Base-by-base conservation (phyloP, 768 basidiomycete species). In the Trametes cingulata region DNA sequence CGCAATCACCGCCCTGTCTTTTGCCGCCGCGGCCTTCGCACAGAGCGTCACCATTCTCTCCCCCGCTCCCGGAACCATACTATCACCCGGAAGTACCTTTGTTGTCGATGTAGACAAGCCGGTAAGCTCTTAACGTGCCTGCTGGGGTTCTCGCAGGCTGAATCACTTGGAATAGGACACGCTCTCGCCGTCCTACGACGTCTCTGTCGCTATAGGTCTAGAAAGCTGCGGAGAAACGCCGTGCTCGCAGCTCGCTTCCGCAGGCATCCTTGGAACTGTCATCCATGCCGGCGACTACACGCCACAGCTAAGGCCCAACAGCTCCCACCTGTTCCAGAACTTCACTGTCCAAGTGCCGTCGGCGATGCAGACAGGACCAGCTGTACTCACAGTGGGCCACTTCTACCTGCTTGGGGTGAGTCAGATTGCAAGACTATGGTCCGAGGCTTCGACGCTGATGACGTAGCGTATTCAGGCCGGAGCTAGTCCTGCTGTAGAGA, bases 281-380 rank as follows among this genome's bases (percentile, higher is more conserved):
- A 45, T 60, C 27, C 48, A 15, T 20, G n/a, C 25, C 6, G 58
- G 58, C 3, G 58, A 29, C 7, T 60, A 27, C 19, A 41, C 17
- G 13, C 58, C 58, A 4, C 45, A 53, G 36, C 37, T 49, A 45
- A 40, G 41, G 12, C 43, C 58, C 5, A 51, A 52, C 52, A 48
- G 40, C 24, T 43, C 51, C 2, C 51, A 53, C 39, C 12, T 60
- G 24, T 60, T 41, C 61, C 67, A 69, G 62, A 72, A 72, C 65
- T 69, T 65, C 61, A 65, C 65, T 15, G 67, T 71, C 7, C 47
- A 47, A 20, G 61, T 73, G 7, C 70, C 71, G 7, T 13, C 51
- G 2, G 49, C 22, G 17, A 54, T 66, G 54, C 37, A 52, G 9
- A 35, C 14, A 2, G 66, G 67, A 3, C 46, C 61, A 15, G 57